Percentiles rank a stretch among this genome's conserved stretches.
Conservation (phyloP, 805 yeast genomes). For the Cyberlindnera maritima region DNA sequence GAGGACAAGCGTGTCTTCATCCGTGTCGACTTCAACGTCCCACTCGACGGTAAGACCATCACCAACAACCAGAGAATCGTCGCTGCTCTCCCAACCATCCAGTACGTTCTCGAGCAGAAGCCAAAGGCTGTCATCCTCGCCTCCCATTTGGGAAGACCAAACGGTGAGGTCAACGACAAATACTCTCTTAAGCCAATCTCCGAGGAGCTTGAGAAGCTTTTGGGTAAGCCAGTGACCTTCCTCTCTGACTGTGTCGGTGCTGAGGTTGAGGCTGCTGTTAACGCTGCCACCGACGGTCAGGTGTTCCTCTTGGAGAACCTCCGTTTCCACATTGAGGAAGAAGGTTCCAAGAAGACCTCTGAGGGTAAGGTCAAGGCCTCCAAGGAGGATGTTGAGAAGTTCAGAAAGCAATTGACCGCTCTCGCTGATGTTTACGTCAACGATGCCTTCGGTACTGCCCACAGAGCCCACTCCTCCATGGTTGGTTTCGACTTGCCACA, state of each 20-base stretch:
- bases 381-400: constrained; percentile 74
- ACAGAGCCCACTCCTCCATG: constrained; percentile 99
- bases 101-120: constrained; percentile 87
- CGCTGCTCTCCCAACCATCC: constrained; percentile 98
- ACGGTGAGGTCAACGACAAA: constrained; percentile 84
- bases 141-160: constrained; percentile 99
- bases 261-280: constrained; percentile 80
- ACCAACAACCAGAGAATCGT: constrained; percentile 99
- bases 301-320: constrained; percentile 93
- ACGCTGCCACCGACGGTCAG: constrained; percentile 71
- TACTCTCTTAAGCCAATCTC: constrained; percentile 94
- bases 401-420: constrained; percentile 87
- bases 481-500: constrained; percentile 95
- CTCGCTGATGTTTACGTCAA: constrained; percentile 96
- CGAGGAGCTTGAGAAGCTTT: constrained; percentile 76
- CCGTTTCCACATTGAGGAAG: constrained; percentile 98
- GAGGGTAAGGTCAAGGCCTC: constrained; percentile 95
- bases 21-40: constrained; percentile 96
- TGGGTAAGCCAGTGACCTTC: constrained; percentile 75
- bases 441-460: constrained; percentile 99
- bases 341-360: constrained; percentile 87
- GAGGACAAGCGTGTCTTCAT: constrained; percentile 94
- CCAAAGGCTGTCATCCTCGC: constrained; percentile 93
- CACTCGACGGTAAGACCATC: constrained; percentile 92
- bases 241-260: constrained; percentile 89